Percentiles rank a stretch among this genome's conserved stretches.
Evolutionary conservation across 2,329 filamentous ascomycete species (phyloP).

Genomic region (Fusarium tanahbumbuense): DNA sequence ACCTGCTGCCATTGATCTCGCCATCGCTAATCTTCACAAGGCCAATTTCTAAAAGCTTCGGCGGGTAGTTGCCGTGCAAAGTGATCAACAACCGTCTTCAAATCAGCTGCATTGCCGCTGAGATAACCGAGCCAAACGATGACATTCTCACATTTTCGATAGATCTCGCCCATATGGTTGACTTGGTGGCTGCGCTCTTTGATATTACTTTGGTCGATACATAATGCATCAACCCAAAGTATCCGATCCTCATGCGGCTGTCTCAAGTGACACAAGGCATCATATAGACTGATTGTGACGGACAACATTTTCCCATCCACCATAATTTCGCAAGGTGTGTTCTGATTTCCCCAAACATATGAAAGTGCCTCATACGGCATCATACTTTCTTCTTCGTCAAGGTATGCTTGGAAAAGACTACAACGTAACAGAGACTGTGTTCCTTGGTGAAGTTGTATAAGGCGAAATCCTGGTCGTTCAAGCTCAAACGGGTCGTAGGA

Average conservation of each 20-base stretch:
- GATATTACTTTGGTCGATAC: slow-evolving; percentile 16
- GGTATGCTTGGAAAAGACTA: not conserved
- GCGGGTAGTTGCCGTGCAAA: not conserved
- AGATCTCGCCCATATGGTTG: not conserved
- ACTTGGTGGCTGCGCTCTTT: slow-evolving; percentile 25
- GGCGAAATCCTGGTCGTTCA: not conserved
- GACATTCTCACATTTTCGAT: not conserved
- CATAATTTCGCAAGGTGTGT: rapidly evolving
- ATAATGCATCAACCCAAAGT: slow-evolving; percentile 21
- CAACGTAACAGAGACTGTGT: not conserved
- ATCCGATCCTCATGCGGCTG: not conserved
- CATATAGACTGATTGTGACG: not conserved
- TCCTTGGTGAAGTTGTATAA: not conserved
- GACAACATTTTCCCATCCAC: rapidly evolving
- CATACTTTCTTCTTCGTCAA: not conserved
- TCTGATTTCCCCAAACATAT: not conserved
- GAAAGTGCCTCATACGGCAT: slow-evolving; percentile 14
- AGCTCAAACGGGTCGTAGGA: not conserved
- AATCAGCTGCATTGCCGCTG: rapidly evolving
- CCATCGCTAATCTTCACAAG: not conserved
- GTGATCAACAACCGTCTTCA: not conserved
- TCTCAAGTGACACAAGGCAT: not conserved
- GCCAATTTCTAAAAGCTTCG: not conserved
- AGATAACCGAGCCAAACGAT: not conserved
- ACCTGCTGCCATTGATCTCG: not conserved